Conservation (phyloP, 345 rosid species). For the Salix brachista region DNA sequence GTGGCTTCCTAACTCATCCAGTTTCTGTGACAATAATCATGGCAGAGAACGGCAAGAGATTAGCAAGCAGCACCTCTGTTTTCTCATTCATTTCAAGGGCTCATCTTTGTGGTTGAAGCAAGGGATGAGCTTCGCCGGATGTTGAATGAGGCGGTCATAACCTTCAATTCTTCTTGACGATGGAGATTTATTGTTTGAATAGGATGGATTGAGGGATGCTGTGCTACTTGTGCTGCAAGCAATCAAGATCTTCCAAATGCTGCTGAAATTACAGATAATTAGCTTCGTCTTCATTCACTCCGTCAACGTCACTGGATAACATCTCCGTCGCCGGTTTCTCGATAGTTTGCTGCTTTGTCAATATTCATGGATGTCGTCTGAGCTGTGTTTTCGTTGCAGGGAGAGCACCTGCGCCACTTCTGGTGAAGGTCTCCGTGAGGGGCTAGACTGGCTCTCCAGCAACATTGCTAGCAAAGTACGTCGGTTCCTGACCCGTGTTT, state of each 20-base stretch:
- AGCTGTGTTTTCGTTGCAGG: neutral
- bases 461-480: slow-evolving; percentile 19
- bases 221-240: slow-evolving; percentile 18
- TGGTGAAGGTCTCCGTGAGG: slow-evolving; percentile 19
- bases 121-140: slow-evolving; percentile 21
- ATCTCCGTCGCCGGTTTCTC: neutral
- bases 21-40: neutral
- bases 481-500: neutral
- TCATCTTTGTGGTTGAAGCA: slow-evolving; percentile 18
- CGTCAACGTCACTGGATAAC: slow-evolving; percentile 17
- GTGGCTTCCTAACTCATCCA: neutral
- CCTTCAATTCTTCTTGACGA: neutral
- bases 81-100: slow-evolving; percentile 3
- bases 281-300: slow-evolving; percentile 9
- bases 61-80: neutral
- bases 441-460: slow-evolving; percentile 19
- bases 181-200: neutral
- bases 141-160: slow-evolving; percentile 15
- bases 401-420: slow-evolving; percentile 19
- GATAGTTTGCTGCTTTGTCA: neutral
- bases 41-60: neutral
- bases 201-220: slow-evolving; percentile 23
- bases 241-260: slow-evolving; percentile 26
- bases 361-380: neutral
- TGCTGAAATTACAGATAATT: slow-evolving; percentile 15